Percentiles rank a stretch among this genome's conserved stretches.
phyloP scores from a whole-genome alignment of 1,139 yeast species.

The Pichia kudriavzevii region DNA sequence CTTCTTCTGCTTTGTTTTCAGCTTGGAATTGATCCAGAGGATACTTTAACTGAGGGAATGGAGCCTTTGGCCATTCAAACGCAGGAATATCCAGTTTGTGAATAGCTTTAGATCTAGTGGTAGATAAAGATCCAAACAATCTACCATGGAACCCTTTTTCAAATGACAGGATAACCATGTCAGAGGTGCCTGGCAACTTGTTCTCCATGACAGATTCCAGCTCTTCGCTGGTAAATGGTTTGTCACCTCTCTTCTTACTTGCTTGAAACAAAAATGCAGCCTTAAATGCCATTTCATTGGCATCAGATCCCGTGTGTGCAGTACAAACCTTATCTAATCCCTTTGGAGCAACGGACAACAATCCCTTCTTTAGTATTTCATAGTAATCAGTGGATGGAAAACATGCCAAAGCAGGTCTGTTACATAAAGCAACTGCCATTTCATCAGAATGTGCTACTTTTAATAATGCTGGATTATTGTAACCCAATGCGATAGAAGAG shows the following conservation, averaged over 20 bases:
- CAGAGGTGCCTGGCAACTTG: constrained; percentile 60
- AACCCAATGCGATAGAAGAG: constrained; percentile 67
- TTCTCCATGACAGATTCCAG: constrained; percentile 57
- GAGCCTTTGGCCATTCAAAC: constrained; percentile 71
- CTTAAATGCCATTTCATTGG: constrained; percentile 70
- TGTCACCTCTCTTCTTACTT: constrained; percentile 47
- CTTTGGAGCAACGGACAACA: constrained; percentile 62
- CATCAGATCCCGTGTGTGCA: constrained; percentile 66
- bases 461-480: constrained; percentile 63
- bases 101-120: constrained; percentile 67
- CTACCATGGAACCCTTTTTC: constrained; percentile 72
- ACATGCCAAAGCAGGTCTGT: constrained; percentile 71
- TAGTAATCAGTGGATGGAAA: constrained; percentile 55
- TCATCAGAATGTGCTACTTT: constrained; percentile 56
- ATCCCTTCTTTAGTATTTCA: constrained; percentile 45
- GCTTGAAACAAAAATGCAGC: constrained; percentile 75
- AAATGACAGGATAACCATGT: constrained; percentile 59
- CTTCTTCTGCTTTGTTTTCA: constrained; percentile 54
- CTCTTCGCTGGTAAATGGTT: constrained; percentile 50
- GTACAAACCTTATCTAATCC: constrained; percentile 63
- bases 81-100: constrained; percentile 74
- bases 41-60: constrained; percentile 58
- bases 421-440: constrained; percentile 60
- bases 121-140: constrained; percentile 63
- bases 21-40: constrained; percentile 49